Percentiles rank a stretch among this genome's conserved stretches.
These are phyloP conservation scores for Lachnellula cervina DNA, from an alignment of 2,329 filamentous ascomycete genomes.

Conservation along the genomic window DNA sequence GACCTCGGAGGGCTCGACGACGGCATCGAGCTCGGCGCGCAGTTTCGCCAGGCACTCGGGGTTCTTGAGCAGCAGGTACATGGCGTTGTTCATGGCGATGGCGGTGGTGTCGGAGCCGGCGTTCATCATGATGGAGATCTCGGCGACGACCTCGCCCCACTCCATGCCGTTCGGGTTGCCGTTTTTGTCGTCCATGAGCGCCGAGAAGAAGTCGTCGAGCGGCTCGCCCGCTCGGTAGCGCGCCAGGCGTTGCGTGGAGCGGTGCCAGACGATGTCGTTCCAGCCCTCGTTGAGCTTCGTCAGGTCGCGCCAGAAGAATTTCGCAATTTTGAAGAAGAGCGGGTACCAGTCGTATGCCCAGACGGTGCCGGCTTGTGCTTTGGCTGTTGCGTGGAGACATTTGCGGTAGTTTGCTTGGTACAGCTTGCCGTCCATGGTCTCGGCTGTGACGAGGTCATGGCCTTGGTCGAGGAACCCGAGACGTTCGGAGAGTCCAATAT, in stretches of 20 bases:
- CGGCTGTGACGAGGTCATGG: conserved; percentile 39
- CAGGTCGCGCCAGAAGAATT: conserved; percentile 40
- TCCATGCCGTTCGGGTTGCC: conserved; percentile 42
- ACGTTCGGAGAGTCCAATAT: conserved; percentile 49
- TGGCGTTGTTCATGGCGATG: conserved; percentile 48
- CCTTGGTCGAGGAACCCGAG: conserved; percentile 48
- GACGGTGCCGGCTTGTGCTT: conserved; percentile 45
- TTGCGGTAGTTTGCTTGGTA: conserved; percentile 45
- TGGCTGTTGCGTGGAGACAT: conserved; percentile 45
- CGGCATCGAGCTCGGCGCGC: conserved; percentile 42
- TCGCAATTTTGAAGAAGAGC: conserved; percentile 41
- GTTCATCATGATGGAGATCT: conserved; percentile 48
- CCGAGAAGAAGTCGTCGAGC: conserved; percentile 54
- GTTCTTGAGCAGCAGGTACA: conserved; percentile 48
- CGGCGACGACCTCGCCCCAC: conserved; percentile 54
- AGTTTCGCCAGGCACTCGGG: conserved; percentile 37
- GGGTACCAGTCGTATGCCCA: conserved; percentile 50
- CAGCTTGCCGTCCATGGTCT: conserved; percentile 41
- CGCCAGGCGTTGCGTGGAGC: conserved; percentile 39
- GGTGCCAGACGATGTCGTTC: conserved; percentile 44
- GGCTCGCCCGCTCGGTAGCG: conserved; percentile 48
- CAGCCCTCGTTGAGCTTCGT: conserved; percentile 39
- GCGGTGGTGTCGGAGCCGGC: conserved; percentile 47
- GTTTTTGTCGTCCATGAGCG: conserved; percentile 46
- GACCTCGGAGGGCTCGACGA: conserved; percentile 39